Evolutionary conservation across 805 yeast genomes (phyloP).

Genomic region (Pichia insulana): DNA sequence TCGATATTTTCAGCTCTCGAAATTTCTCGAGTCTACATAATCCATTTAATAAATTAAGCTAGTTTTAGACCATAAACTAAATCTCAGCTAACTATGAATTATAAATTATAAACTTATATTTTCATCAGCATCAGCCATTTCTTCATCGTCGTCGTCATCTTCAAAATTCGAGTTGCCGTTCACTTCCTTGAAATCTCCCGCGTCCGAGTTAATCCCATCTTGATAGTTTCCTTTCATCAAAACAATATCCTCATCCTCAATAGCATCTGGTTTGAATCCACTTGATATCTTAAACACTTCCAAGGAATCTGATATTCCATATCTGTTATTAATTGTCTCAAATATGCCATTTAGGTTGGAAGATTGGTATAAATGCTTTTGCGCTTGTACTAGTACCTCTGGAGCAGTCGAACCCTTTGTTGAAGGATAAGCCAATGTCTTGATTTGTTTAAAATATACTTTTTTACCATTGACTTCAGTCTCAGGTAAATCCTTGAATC

Average conservation of each 20-base stretch:
- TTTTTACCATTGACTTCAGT: slow-evolving; percentile 10
- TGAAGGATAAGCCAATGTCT: slow-evolving; percentile 11
- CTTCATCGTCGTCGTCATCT: neutral
- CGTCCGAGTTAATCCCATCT: neutral
- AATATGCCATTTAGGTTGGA: slow-evolving; percentile 15
- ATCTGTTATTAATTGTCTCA: slow-evolving; percentile 15
- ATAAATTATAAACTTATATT: too few species aligned
- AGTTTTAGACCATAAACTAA: too few species aligned
- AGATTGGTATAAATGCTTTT: slow-evolving; percentile 11
- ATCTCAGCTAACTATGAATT: too few species aligned
- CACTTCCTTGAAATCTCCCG: neutral
- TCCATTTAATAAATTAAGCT: too few species aligned
- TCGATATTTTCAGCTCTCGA: too few species aligned
- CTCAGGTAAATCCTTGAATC: slow-evolving; percentile 10
- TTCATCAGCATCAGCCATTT: slow-evolving; percentile 3
- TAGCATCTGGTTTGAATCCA: slow-evolving; percentile 4
- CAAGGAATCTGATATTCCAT: slow-evolving; percentile 17
- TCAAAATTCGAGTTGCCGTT: neutral
- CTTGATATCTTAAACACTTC: slow-evolving; percentile 5
- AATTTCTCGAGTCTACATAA: too few species aligned
- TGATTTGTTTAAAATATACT: slow-evolving; percentile 10
- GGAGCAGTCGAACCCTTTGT: slow-evolving; percentile 8
- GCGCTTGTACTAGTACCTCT: slow-evolving; percentile 12
- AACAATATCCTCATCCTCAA: neutral
- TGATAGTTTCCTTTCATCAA: neutral